These are phyloP conservation scores for Blastobotrys capitulatus DNA, from an alignment of 1,139 yeast genomes.

Conservation along the genomic window DNA sequence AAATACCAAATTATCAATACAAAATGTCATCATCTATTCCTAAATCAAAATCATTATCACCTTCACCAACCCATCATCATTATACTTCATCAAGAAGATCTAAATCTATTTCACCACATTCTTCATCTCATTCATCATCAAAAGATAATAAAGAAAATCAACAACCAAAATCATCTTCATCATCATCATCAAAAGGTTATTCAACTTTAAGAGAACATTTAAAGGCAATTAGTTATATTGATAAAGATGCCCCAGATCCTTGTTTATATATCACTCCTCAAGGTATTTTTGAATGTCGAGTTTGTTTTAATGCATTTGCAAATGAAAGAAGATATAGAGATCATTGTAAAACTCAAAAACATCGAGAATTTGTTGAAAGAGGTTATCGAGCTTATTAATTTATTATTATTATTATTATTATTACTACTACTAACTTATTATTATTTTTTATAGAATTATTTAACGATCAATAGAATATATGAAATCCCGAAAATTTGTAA, in stretches of 20 bases:
- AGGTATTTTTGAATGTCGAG: conserved; percentile 14
- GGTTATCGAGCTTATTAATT: conserved; percentile 3
- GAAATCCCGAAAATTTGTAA: not conserved
- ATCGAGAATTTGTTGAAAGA: conserved; percentile 10
- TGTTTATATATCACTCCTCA: conserved; percentile 11
- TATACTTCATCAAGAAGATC: not conserved
- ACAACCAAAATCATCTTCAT: not conserved
- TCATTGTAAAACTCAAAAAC: conserved; percentile 11
- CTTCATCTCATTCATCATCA: not conserved
- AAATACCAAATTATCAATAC: not conserved
- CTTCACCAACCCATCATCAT: not conserved
- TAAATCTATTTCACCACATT: not conserved
- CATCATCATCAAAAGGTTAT: not conserved
- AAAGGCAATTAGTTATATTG: conserved; percentile 11
- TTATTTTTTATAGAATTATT: not conserved
- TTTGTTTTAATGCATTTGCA: conserved; percentile 14
- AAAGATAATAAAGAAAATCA: conserved; percentile 1
- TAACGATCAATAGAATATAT: not conserved
- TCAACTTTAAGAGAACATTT: conserved; percentile 11
- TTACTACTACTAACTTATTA: not conserved
- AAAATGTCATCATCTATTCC: not conserved
- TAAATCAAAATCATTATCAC: not conserved
- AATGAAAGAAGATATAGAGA: conserved; percentile 13
- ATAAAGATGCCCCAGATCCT: conserved; percentile 13
- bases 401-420: not conserved